Conservation (phyloP, 2,329 filamentous ascomycete genomes). For the Pestalotiopsis sp. region DNA sequence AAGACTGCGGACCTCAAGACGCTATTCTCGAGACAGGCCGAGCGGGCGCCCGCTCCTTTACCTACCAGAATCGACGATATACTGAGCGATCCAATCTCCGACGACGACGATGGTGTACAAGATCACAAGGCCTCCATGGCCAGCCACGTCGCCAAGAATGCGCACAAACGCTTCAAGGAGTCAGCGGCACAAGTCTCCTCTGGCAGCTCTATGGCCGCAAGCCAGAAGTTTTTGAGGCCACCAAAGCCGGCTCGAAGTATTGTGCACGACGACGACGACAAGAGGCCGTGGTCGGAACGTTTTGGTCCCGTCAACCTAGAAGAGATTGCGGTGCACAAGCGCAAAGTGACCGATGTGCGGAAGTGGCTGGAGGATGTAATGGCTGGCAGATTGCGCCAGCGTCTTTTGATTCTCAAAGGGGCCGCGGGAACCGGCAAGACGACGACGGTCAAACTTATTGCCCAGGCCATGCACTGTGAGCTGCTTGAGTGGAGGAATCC, state of each 20-base stretch:
- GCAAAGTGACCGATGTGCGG: conserved; percentile 85
- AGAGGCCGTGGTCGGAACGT: conserved; percentile 83
- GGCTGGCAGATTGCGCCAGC: conserved; percentile 65
- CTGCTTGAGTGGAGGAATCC: conserved; percentile 93
- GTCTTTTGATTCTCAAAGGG: conserved; percentile 83
- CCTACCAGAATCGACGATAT: conserved; percentile 48
- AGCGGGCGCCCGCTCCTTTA: conserved; percentile 45
- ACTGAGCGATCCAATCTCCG: conserved; percentile 60
- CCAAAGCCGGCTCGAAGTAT: conserved; percentile 31
- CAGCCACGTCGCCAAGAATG: conserved; percentile 60
- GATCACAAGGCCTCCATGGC: conserved; percentile 52
- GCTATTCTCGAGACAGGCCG: conserved; percentile 65
- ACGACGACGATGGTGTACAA: conserved; percentile 61
- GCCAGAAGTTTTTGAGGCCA: conserved; percentile 57
- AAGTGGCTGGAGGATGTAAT: conserved; percentile 81
- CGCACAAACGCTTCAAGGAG: conserved; percentile 54
- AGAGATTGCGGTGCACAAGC: conserved; percentile 93
- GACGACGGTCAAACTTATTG: conserved; percentile 78
- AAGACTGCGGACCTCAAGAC: conserved; percentile 60
- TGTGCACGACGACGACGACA: conserved; percentile 53
- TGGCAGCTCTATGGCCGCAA: conserved; percentile 32
- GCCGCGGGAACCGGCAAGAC: conserved; percentile 93
- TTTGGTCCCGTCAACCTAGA: conserved; percentile 77
- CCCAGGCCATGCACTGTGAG: conserved; percentile 75
- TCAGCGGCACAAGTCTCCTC: conserved; percentile 28